Conservation (phyloP, 1,284 basidiomycete genomes). For the Wolfiporia cocos region DNA sequence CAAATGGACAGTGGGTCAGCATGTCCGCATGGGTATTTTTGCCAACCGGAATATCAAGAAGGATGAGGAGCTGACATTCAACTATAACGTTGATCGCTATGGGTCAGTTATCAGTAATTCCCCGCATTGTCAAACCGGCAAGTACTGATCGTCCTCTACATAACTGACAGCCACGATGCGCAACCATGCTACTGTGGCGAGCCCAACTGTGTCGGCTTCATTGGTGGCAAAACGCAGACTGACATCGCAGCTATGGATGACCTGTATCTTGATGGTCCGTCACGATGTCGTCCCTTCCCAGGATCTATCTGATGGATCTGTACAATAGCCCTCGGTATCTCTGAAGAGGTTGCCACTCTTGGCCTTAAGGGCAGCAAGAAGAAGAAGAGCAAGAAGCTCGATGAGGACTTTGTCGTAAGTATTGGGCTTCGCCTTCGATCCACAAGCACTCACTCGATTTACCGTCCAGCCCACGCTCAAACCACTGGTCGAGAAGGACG, state of each 20-base stretch:
- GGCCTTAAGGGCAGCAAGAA: constrained; percentile 86
- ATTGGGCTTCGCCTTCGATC: not conserved
- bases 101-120: constrained; percentile 58
- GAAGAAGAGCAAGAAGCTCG: constrained; percentile 89
- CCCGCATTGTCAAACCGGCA: too few relatives aligned
- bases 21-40: constrained; percentile 98
- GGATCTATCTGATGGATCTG: not conserved
- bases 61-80: constrained; percentile 96
- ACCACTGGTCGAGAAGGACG: constrained; percentile 74
- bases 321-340: constrained; percentile 83
- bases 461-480: constrained; percentile 57
- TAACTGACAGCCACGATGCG: constrained; percentile 86
- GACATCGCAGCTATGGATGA: constrained; percentile 94
- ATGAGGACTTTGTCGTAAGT: constrained; percentile 85
- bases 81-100: constrained; percentile 99
- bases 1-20: constrained; percentile 93
- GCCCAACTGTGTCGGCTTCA: constrained; percentile 90
- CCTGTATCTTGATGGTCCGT: constrained; percentile 85
- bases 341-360: constrained; percentile 80
- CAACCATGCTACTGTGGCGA: constrained; percentile 97
- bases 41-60: constrained; percentile 78
- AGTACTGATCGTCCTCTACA: too few relatives aligned
- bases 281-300: not conserved
- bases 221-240: constrained; percentile 98
- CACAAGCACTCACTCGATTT: not conserved